Percentiles rank a stretch among this genome's conserved stretches.
Evolutionary conservation across 768 basidiomycete species (phyloP).

Genomic region (Suillus luteus): DNA sequence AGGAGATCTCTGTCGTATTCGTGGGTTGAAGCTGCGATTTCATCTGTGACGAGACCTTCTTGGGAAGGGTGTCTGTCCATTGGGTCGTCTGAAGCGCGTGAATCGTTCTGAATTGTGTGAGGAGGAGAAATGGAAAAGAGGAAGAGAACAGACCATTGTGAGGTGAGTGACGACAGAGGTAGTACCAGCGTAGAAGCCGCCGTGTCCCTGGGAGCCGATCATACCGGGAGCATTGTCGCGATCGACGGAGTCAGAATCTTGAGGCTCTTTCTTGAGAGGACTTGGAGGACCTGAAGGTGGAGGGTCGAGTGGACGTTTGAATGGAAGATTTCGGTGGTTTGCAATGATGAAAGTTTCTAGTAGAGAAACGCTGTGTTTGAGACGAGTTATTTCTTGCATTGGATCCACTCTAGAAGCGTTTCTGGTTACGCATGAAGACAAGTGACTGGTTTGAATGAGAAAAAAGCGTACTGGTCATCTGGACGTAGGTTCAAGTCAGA

Average conservation of each 20-base stretch:
- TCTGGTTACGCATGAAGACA: slow-evolving; percentile 19
- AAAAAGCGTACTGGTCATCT: slow-evolving; percentile 45
- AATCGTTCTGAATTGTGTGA: slow-evolving; percentile 36
- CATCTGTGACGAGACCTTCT: slow-evolving; percentile 39
- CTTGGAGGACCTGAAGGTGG: slow-evolving; percentile 36
- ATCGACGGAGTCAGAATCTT: slow-evolving; percentile 48
- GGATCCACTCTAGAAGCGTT: slow-evolving; percentile 40
- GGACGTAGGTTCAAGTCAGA: slow-evolving; percentile 52
- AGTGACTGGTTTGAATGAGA: not conserved
- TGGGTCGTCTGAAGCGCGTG: slow-evolving; percentile 51
- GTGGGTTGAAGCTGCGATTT: slow-evolving; percentile 44
- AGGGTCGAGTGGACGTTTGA: slow-evolving; percentile 30
- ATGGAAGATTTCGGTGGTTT: slow-evolving; percentile 31
- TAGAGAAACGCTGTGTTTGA: slow-evolving; percentile 43
- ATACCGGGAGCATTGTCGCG: slow-evolving; percentile 60
- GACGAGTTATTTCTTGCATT: slow-evolving; percentile 41
- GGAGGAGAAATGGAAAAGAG: slow-evolving; percentile 20
- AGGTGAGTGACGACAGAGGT: slow-evolving; percentile 76
- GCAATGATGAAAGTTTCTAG: slow-evolving; percentile 38
- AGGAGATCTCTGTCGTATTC: slow-evolving; percentile 78
- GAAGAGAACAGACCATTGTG: slow-evolving; percentile 46
- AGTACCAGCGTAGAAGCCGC: slow-evolving; percentile 78
- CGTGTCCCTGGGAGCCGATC: slow-evolving; percentile 62
- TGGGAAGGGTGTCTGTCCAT: slow-evolving; percentile 53
- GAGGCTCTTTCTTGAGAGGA: slow-evolving; percentile 55